Evolutionary conservation across 371 early-diverging fungal species (phyloP).

Genomic region (Gilbertella persicaria): DNA sequence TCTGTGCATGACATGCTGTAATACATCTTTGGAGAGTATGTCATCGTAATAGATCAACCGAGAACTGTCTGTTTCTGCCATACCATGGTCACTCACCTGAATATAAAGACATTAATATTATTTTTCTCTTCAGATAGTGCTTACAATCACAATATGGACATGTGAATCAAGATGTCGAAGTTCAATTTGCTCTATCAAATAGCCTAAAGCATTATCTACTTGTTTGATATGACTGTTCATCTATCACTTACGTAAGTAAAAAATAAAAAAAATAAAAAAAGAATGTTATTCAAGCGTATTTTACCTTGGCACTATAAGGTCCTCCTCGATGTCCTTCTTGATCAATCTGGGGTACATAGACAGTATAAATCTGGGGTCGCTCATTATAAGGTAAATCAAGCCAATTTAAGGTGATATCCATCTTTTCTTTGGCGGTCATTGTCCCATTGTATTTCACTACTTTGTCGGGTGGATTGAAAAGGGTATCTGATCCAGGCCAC

Average conservation of each 20-base stretch:
- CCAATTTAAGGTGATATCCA: slow-evolving; percentile 72
- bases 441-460: slow-evolving; percentile 55
- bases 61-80: slow-evolving; percentile 68
- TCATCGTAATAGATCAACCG: slow-evolving; percentile 77
- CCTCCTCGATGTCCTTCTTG: slow-evolving; percentile 79
- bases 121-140: background rate
- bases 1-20: slow-evolving; percentile 27
- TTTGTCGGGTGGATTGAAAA: slow-evolving; percentile 65
- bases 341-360: slow-evolving; percentile 87
- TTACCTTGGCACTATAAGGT: slow-evolving; percentile 63
- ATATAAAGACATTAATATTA: background rate
- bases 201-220: slow-evolving; percentile 70
- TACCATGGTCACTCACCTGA: slow-evolving; percentile 90
- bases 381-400: slow-evolving; percentile 67
- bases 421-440: slow-evolving; percentile 57
- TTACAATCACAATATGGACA: slow-evolving; percentile 84
- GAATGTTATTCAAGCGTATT: background rate
- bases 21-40: slow-evolving; percentile 37
- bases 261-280: no score
- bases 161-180: slow-evolving; percentile 59
- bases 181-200: slow-evolving; percentile 58
- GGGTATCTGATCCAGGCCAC: slow-evolving; percentile 88
- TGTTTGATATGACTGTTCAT: slow-evolving; percentile 62
- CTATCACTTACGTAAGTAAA: slow-evolving; percentile 8
- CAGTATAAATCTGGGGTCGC: slow-evolving; percentile 76